A percentile compares a stretch with the other conserved stretches of the same genome.
Conservation (phyloP, 352 stramenopile species). For the Peronospora destructor region DNA sequence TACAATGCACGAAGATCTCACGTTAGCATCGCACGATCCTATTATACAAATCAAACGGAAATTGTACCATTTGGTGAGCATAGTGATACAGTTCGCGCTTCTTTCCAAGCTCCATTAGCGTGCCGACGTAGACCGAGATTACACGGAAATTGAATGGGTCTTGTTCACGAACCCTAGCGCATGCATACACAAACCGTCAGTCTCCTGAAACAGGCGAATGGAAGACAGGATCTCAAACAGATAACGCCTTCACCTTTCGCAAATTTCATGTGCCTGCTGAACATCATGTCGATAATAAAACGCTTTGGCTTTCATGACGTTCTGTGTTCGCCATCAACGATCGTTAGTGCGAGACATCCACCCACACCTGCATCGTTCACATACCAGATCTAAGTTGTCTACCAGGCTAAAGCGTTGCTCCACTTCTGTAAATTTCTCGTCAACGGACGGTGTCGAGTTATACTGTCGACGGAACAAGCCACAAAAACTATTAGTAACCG, state of each 20-base stretch:
- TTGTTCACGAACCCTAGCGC: conserved; percentile 46
- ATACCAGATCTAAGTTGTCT: conserved; percentile 66
- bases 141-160: conserved; percentile 82
- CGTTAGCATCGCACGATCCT: conserved; percentile 1
- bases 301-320: conserved; percentile 65
- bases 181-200: not conserved
- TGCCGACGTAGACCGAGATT: conserved; percentile 83
- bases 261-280: conserved; percentile 70
- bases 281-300: conserved; percentile 87
- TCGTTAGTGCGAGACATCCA: conserved; percentile 5
- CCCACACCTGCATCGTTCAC: not conserved
- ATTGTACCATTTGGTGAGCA: conserved; percentile 88
- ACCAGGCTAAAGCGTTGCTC: conserved; percentile 50
- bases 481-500: not conserved
- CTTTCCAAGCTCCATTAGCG: conserved; percentile 86
- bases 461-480: conserved; percentile 39
- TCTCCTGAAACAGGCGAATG: not conserved
- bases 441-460: conserved; percentile 37
- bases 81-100: conserved; percentile 94
- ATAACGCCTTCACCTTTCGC: conserved; percentile 41
- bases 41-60: not conserved
- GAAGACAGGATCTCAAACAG: conserved; percentile 1
- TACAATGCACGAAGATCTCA: conserved; percentile 11
- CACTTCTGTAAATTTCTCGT: conserved; percentile 56
- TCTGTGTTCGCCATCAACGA: conserved; percentile 28